phyloP scores from a whole-genome alignment of 2,329 filamentous ascomycete species.

The Daldinia eschscholtzii region DNA sequence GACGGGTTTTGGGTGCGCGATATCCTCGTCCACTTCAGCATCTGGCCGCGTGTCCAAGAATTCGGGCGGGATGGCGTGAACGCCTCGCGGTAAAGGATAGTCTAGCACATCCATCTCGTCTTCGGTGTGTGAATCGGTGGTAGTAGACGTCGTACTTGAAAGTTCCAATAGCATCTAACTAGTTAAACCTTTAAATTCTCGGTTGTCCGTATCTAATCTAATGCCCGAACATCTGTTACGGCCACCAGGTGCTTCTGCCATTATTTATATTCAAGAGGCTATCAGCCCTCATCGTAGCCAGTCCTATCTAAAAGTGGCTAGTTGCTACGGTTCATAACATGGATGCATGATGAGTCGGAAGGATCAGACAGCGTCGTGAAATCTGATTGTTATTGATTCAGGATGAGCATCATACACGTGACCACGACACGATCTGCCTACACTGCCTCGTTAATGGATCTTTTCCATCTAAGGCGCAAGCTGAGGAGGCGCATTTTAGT shows the following conservation, averaged over 20 bases:
- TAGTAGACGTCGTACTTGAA: background rate
- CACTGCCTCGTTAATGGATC: background rate
- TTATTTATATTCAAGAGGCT: background rate
- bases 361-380: background rate
- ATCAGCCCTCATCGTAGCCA: background rate
- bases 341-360: background rate
- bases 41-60: slow-evolving; percentile 62
- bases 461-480: too few relatives aligned
- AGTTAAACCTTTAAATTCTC: background rate
- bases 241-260: background rate
- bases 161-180: background rate
- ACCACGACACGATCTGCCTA: slow-evolving; percentile 10
- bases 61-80: slow-evolving; percentile 56
- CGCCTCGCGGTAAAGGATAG: slow-evolving; percentile 56
- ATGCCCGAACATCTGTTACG: background rate
- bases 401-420: slow-evolving; percentile 48
- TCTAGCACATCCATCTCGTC: slow-evolving; percentile 42
- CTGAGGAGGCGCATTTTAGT: too few relatives aligned
- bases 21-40: slow-evolving; percentile 58
- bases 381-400: slow-evolving; percentile 28
- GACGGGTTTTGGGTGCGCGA: slow-evolving; percentile 57
- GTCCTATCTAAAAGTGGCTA: background rate
- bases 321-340: too few relatives aligned
- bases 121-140: background rate
- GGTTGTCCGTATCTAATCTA: background rate